Evolutionary conservation across 768 basidiomycete genomes (phyloP).

Genomic region (Dioszegia aurantiaca): DNA sequence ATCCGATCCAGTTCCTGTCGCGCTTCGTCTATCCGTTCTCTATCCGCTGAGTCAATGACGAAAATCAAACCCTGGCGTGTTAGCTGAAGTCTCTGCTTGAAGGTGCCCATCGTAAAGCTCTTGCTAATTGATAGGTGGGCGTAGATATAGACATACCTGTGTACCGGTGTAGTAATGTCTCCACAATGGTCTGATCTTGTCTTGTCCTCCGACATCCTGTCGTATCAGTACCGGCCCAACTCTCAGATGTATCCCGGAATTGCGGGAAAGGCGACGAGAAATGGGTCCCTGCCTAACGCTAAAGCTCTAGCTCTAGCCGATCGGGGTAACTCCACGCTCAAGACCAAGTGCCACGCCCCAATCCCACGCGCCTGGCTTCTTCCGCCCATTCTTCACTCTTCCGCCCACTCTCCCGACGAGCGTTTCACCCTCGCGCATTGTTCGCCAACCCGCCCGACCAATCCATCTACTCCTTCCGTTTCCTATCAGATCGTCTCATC

Average conservation of each 20-base stretch:
- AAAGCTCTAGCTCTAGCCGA: too few relatives aligned
- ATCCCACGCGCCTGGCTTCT: too few relatives aligned
- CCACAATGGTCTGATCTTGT: constrained; percentile 98
- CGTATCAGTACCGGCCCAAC: constrained; percentile 52
- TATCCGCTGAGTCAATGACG: constrained; percentile 94
- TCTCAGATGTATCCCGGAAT: background rate
- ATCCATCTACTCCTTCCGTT: too few relatives aligned
- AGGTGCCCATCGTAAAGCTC: too few relatives aligned
- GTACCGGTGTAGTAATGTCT: constrained; percentile 99
- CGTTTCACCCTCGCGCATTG: too few relatives aligned
- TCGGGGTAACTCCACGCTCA: too few relatives aligned
- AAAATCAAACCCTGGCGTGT: constrained; percentile 76
- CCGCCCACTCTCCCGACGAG: too few relatives aligned
- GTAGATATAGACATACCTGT: constrained; percentile 55
- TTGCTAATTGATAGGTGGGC: background rate
- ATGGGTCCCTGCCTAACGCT: too few relatives aligned
- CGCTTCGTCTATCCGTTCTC: constrained; percentile 93
- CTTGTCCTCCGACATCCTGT: constrained; percentile 99
- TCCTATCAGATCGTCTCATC: too few relatives aligned
- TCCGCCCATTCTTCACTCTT: too few relatives aligned
- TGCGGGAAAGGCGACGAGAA: background rate
- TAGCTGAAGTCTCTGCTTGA: background rate
- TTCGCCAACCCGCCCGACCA: too few relatives aligned
- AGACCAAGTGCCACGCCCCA: too few relatives aligned
- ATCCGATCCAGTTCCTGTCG: constrained; percentile 93